phyloP scores from a whole-genome alignment of 371 early-diverging fungal genomes.

The Capillidium heterosporum region DNA sequence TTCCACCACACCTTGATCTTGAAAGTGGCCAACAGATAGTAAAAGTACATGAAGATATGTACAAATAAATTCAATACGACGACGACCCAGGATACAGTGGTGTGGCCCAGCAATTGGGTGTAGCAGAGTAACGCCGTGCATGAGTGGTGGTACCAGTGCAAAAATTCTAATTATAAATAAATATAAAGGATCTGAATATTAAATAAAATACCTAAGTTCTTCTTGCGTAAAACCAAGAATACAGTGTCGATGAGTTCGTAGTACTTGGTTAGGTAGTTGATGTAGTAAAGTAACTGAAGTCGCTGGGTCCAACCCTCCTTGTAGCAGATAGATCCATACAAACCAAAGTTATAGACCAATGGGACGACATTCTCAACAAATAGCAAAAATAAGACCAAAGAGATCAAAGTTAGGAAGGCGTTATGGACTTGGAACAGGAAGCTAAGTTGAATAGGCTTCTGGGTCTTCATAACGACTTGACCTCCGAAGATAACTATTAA shows the following conservation, averaged over 20 bases:
- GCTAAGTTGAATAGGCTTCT: slow-evolving; percentile 39
- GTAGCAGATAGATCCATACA: slow-evolving; percentile 24
- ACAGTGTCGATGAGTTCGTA: slow-evolving; percentile 51
- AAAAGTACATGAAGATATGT: slow-evolving; percentile 45
- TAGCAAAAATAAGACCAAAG: slow-evolving; percentile 36
- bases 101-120: slow-evolving; percentile 12
- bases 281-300: slow-evolving; percentile 38
- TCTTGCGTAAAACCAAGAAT: slow-evolving; percentile 46
- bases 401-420: slow-evolving; percentile 39
- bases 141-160: slow-evolving; percentile 48
- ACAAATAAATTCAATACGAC: slow-evolving; percentile 33
- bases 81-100: slow-evolving; percentile 23
- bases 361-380: slow-evolving; percentile 9
- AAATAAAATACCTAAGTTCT: slow-evolving; percentile 22
- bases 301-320: slow-evolving; percentile 27
- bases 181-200: background rate
- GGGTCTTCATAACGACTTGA: slow-evolving; percentile 38
- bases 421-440: slow-evolving; percentile 55
- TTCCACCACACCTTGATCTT: slow-evolving; percentile 38
- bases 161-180: slow-evolving; percentile 14
- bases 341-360: background rate
- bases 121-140: slow-evolving; percentile 11
- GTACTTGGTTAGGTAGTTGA: slow-evolving; percentile 53
- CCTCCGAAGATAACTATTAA: slow-evolving; percentile 55
- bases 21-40: slow-evolving; percentile 25